A percentile compares a stretch with the other conserved stretches of the same genome.
phyloP scores from a whole-genome alignment of 2,329 filamentous ascomycete genomes.

The Bipolaris victoriae region DNA sequence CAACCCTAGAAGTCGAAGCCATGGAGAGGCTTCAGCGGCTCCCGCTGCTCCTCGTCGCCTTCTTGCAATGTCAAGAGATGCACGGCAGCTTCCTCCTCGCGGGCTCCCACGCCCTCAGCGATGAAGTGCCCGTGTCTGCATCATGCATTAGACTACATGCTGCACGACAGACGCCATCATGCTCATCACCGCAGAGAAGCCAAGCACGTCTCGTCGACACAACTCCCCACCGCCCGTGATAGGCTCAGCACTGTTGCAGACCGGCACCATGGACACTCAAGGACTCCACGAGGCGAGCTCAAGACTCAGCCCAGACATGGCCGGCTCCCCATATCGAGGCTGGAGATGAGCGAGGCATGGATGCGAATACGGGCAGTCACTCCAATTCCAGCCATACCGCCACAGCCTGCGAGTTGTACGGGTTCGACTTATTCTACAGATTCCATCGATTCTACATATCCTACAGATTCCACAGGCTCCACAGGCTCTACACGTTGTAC shows the following conservation, averaged over 20 bases:
- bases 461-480: too few species aligned
- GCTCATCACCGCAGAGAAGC: neutral
- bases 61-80: slow-evolving; percentile 1
- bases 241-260: neutral
- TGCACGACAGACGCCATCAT: slow-evolving; percentile 2
- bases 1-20: slow-evolving; percentile 8
- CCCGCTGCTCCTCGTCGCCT: neutral
- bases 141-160: slow-evolving; percentile 16
- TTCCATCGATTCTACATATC: too few species aligned
- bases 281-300: neutral
- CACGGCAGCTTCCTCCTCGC: neutral
- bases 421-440: too few species aligned
- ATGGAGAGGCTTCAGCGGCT: slow-evolving; percentile 7
- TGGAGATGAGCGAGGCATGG: slow-evolving; percentile 26
- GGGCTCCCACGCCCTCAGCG: neutral
- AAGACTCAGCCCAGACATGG: neutral
- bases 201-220: neutral
- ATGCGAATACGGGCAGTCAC: slow-evolving; percentile 16
- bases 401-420: neutral
- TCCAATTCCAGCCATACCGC: neutral
- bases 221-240: neutral
- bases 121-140: slow-evolving; percentile 10
- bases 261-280: neutral
- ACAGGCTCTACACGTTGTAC: neutral
- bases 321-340: slow-evolving; percentile 4